These are phyloP conservation scores for Candida khao-thaluensis DNA, from an alignment of 805 yeast genomes.

Conservation along the genomic window DNA sequence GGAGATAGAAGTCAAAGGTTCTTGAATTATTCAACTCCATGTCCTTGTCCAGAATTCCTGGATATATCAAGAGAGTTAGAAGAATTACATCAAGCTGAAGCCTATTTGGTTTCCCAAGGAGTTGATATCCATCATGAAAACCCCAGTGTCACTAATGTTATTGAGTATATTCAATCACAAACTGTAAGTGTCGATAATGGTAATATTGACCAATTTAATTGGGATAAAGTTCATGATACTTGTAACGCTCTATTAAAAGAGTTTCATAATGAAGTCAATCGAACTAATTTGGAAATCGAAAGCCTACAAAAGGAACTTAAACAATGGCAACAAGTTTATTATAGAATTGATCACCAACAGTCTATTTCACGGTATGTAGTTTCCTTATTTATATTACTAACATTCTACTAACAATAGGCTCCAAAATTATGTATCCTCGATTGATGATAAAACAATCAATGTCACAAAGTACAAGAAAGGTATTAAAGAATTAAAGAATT, in stretches of 20 bases:
- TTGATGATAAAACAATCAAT: not conserved
- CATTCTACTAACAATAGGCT: not conserved
- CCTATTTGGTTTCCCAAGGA: not conserved
- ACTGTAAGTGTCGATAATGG: not conserved
- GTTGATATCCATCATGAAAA: not conserved
- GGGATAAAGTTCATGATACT: conserved; percentile 20
- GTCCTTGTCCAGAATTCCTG: conserved; percentile 5
- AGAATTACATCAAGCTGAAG: not conserved
- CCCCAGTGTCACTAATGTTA: not conserved
- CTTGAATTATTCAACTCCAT: too few relatives aligned
- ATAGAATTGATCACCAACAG: conserved; percentile 8
- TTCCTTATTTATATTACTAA: not conserved
- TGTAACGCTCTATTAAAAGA: conserved; percentile 20
- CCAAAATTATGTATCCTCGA: not conserved
- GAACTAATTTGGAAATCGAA: conserved; percentile 13
- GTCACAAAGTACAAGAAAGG: not conserved
- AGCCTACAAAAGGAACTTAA: conserved; percentile 4
- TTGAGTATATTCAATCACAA: not conserved
- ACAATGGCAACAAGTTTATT: conserved; percentile 12
- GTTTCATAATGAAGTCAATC: conserved; percentile 20
- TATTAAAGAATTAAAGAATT: not conserved
- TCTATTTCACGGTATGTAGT: conserved; percentile 9
- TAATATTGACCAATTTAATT: conserved; percentile 19
- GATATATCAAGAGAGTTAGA: not conserved
- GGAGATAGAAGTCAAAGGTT: too few relatives aligned